phyloP scores from a whole-genome alignment of 305 asterid species.

The Caryopteris hybrid region DNA sequence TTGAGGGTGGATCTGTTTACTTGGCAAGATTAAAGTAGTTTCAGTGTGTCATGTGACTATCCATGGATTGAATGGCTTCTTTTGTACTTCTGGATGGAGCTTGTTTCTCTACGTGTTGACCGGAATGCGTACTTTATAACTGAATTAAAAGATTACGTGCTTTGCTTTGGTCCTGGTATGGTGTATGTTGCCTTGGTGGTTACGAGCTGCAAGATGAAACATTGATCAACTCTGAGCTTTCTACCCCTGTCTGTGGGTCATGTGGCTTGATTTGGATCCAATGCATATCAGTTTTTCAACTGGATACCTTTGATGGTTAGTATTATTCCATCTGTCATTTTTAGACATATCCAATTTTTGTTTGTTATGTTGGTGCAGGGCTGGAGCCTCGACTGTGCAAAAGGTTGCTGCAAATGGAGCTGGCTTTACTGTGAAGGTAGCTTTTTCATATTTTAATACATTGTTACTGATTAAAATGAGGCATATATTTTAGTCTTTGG shows the following conservation, averaged over 20 bases:
- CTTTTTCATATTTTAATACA: not conserved
- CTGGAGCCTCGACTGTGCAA: conserved; percentile 35
- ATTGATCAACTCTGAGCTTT: conserved; percentile 3
- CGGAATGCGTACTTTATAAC: conserved; percentile 8
- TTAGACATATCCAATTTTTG: conserved; percentile 19
- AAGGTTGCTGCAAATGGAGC: conserved; percentile 44
- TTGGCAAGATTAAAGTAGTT: conserved; percentile 13
- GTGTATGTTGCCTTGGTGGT: conserved; percentile 18
- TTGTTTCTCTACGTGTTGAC: conserved; percentile 10
- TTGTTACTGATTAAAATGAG: not conserved
- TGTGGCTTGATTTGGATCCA: conserved; percentile 17
- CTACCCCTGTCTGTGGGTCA: not conserved
- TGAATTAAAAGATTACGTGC: not conserved
- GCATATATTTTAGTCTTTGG: not conserved
- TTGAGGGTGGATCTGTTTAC: conserved; percentile 9
- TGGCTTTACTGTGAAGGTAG: conserved; percentile 55
- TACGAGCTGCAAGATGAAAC: conserved; percentile 5
- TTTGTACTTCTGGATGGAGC: conserved; percentile 1
- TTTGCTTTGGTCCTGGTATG: conserved; percentile 21
- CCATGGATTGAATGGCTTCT: not conserved
- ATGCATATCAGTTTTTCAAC: conserved; percentile 7
- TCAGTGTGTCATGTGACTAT: not conserved
- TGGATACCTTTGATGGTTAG: conserved; percentile 20
- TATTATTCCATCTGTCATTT: not conserved
- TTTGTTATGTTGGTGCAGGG: conserved; percentile 50